phyloP scores from a whole-genome alignment of 805 yeast genomes.

The Candida insectalens region DNA sequence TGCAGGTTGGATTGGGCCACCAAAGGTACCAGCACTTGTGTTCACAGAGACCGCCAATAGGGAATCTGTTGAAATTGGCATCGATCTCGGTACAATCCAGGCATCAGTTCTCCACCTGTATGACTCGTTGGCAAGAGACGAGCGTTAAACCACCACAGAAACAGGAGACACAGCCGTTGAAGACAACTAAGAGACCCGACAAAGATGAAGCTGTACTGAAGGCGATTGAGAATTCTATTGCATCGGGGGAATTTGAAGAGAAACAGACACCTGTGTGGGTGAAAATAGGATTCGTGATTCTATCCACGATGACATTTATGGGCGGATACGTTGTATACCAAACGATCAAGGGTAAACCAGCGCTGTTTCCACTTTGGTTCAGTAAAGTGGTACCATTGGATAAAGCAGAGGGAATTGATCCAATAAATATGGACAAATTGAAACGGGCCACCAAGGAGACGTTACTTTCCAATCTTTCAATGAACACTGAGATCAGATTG shows the following conservation, averaged over 20 bases:
- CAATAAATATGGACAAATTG: conserved; percentile 20
- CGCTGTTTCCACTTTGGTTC: conserved; percentile 23
- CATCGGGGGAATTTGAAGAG: conserved; percentile 7
- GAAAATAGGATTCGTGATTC: conserved; percentile 11
- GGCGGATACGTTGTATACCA: conserved; percentile 22
- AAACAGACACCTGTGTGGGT: conserved; percentile 10
- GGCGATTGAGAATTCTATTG: conserved; percentile 10
- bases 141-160: too few relatives aligned
- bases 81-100: too few relatives aligned
- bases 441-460: conserved; percentile 15
- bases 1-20: too few relatives aligned
- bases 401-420: conserved; percentile 17
- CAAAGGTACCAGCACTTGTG: too few relatives aligned
- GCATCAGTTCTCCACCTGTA: too few relatives aligned
- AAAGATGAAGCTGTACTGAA: conserved; percentile 4
- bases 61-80: too few relatives aligned
- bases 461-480: conserved; percentile 19
- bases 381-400: conserved; percentile 18
- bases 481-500: conserved; percentile 19
- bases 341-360: conserved; percentile 19
- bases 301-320: conserved; percentile 14
- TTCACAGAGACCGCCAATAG: too few relatives aligned
- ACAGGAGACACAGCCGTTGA: too few relatives aligned
- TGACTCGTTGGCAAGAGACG: too few relatives aligned
- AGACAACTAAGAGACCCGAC: conserved; percentile 4